Conservation (phyloP, 2,329 filamentous ascomycete genomes). For the Cercospora sp. region DNA sequence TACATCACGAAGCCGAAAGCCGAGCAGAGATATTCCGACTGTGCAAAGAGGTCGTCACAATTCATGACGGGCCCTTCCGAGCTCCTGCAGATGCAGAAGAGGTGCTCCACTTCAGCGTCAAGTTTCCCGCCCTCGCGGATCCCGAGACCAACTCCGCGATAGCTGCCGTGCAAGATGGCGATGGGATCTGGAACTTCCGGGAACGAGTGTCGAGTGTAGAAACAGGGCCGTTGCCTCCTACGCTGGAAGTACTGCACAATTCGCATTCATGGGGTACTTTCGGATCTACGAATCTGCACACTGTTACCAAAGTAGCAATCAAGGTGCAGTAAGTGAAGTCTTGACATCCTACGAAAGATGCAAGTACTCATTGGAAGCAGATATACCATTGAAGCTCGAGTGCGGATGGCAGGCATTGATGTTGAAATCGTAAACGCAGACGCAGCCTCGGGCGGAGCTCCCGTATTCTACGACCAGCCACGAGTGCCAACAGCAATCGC, state of each 20-base stretch:
- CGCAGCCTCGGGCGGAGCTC: neutral
- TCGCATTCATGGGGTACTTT: neutral
- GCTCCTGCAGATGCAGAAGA: slow-evolving; percentile 15
- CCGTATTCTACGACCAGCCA: slow-evolving; percentile 22
- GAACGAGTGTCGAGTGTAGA: slow-evolving; percentile 1
- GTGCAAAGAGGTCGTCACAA: slow-evolving; percentile 5
- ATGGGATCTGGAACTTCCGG: slow-evolving; percentile 17
- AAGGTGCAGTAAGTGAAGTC: slow-evolving; percentile 1
- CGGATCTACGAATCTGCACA: slow-evolving; percentile 6
- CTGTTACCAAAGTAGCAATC: neutral
- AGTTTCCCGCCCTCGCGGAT: slow-evolving; percentile 15
- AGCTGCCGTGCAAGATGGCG: slow-evolving; percentile 11
- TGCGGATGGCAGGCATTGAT: slow-evolving; percentile 22
- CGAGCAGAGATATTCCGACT: neutral
- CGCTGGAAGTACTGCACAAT: slow-evolving; percentile 3
- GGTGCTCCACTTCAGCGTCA: slow-evolving; percentile 16
- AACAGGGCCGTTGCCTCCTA: slow-evolving; percentile 16
- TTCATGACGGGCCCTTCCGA: slow-evolving; percentile 19
- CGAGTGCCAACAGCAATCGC: slow-evolving; percentile 16
- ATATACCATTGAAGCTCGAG: slow-evolving; percentile 10
- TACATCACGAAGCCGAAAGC: slow-evolving; percentile 5
- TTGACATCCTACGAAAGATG: no score
- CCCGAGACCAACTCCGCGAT: slow-evolving; percentile 12
- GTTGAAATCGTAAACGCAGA: slow-evolving; percentile 14
- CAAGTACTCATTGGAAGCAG: neutral